These are phyloP conservation scores for Kingdonia uniflora DNA, from an alignment of 164 flowering plant species.

Conservation along the genomic window DNA sequence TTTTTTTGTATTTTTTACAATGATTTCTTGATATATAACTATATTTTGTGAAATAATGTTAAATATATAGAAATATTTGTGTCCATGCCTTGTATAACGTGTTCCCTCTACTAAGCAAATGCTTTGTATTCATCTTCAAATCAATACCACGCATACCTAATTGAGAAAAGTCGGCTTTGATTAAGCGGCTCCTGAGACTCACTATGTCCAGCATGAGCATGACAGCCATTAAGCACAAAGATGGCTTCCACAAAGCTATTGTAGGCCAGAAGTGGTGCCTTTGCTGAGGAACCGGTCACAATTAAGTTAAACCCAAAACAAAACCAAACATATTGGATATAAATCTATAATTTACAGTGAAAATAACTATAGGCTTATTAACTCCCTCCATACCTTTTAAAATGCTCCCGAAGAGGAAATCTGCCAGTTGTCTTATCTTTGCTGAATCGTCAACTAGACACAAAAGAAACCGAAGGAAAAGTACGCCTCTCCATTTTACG, in stretches of 20 bases:
- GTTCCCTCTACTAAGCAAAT: too few relatives aligned
- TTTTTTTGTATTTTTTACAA: too few relatives aligned
- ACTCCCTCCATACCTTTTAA: slow-evolving; percentile 50
- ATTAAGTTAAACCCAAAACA: slow-evolving; percentile 6
- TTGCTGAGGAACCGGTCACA: slow-evolving; percentile 37
- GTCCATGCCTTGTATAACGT: too few relatives aligned
- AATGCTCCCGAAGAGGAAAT: slow-evolving; percentile 83
- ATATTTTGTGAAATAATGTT: too few relatives aligned
- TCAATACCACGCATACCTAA: slow-evolving; percentile 37
- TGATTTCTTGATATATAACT: too few relatives aligned
- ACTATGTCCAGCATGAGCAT: slow-evolving; percentile 48
- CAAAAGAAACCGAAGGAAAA: slow-evolving; percentile 83
- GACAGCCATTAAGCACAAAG: slow-evolving; percentile 80
- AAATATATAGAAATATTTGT: too few relatives aligned
- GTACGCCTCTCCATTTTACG: slow-evolving; percentile 97
- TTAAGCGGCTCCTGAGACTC: slow-evolving; percentile 33
- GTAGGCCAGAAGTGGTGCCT: slow-evolving; percentile 95
- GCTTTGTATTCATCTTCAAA: background rate
- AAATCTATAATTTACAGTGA: background rate
- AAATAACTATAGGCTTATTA: background rate
- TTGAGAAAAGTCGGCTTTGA: slow-evolving; percentile 50
- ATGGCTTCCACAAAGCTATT: slow-evolving; percentile 97
- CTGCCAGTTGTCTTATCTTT: slow-evolving; percentile 80
- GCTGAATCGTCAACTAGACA: slow-evolving; percentile 92
- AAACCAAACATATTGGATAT: background rate